These are phyloP conservation scores for Ceratobasidium sp. DNA, from an alignment of 1,284 basidiomycete species.

Conservation along the genomic window DNA sequence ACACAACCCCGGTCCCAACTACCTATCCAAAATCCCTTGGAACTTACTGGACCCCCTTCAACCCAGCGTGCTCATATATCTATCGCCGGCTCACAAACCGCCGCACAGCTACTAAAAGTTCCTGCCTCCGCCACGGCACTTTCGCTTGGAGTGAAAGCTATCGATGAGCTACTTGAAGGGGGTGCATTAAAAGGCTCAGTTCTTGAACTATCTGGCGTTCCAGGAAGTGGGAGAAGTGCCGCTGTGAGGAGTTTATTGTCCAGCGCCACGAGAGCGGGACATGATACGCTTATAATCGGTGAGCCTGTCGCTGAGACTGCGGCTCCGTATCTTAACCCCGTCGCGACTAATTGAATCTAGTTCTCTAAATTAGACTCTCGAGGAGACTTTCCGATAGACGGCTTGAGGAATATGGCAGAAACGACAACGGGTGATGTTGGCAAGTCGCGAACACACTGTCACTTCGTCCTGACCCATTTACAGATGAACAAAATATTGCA, in stretches of 20 bases:
- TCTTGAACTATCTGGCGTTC: slow-evolving; percentile 22
- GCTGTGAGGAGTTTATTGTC: slow-evolving; percentile 14
- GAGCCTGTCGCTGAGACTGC: not conserved
- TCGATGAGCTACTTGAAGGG: slow-evolving; percentile 30
- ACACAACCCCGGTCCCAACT: slow-evolving; percentile 6
- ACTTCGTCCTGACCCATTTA: not conserved
- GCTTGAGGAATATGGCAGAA: not conserved
- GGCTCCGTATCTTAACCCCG: not conserved
- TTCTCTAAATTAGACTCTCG: slow-evolving; percentile 17
- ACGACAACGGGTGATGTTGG: not conserved
- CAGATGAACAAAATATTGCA: not conserved
- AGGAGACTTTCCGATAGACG: slow-evolving; percentile 6
- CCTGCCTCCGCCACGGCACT: slow-evolving; percentile 32
- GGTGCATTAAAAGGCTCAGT: slow-evolving; percentile 28
- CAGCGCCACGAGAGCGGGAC: slow-evolving; percentile 17
- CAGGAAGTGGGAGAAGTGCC: slow-evolving; percentile 28
- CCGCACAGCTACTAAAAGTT: slow-evolving; percentile 27
- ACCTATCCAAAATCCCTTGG: not conserved
- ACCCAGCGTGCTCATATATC: slow-evolving; percentile 28
- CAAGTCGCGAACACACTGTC: not conserved
- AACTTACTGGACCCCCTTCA: not conserved
- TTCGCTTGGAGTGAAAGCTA: slow-evolving; percentile 15
- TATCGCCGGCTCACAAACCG: slow-evolving; percentile 32
- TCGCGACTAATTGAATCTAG: not conserved
- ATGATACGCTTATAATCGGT: slow-evolving; percentile 25